Evolutionary conservation across 2,329 filamentous ascomycete genomes (phyloP), one percentile per base, ranked within the genome.

Genomic region (Aspergillus novoparasiticus): DNA sequence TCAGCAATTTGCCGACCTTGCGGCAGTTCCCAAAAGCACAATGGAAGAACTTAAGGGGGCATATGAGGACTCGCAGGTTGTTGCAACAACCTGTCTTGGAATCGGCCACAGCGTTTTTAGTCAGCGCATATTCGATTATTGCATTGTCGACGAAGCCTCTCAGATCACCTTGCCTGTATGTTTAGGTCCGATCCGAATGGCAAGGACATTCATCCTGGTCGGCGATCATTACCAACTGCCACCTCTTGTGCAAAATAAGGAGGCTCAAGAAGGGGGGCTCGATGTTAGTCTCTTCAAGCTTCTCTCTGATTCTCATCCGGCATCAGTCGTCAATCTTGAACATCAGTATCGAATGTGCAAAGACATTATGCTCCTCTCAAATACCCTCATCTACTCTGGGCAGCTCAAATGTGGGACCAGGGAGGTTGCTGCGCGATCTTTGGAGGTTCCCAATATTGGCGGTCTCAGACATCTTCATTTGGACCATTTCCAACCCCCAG

Each of bases 291-390:
- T 99, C 58, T 99, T 99, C 85, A 96, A 96, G 75, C 85, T 95
- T 4, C 86, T 99, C 14, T 97, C 93, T 1, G 95, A 98, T 72
- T 86, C 87, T 0, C 94, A 98, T 66, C 94, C 95, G 0, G 83
- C 88, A 54, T 93, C 93, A 0, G 94, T 99, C 2, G 92, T 96
- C 65, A 96, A 91, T 66, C 86, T 99, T 1, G 93, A 95, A 71
- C 93, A 97, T 72, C 95, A 99, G 75, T 99, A 99, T 75, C 92
- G 95, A 65, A 99, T 99, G 95, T 97, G 93, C 72, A 91, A 95
- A 69, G 95, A 99, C 65, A 91, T 99, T 64, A 98, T 98, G 94
- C 86, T 90, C 2, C 85, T 99, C 16, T 96, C 93, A 66, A 99
- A 97, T 77, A 91, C 87, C 1, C 85, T 99, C 61, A 97, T 99